Percentiles rank a stretch among this genome's conserved stretches.
phyloP scores from a whole-genome alignment of 176 grass and related monocot genomes.

The Aegilops umbellulata region DNA sequence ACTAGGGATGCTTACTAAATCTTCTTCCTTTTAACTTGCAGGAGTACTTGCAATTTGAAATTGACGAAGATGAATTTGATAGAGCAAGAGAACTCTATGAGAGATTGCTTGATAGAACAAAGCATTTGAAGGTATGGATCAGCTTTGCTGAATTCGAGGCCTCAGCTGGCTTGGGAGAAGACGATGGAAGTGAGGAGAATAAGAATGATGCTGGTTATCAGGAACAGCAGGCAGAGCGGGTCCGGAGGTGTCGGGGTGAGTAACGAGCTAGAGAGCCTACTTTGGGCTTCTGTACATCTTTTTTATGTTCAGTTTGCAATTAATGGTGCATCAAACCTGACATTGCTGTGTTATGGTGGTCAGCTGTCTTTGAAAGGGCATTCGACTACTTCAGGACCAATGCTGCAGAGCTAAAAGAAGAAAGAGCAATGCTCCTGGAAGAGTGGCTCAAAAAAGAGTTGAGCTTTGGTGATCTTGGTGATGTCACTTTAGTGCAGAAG shows the following conservation, averaged over 20 bases:
- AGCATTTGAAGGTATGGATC: slow-evolving; percentile 90
- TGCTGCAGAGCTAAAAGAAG: slow-evolving; percentile 82
- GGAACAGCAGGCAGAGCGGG: slow-evolving; percentile 39
- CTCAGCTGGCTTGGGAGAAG: slow-evolving; percentile 58
- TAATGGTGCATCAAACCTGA: background rate
- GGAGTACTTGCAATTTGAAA: slow-evolving; percentile 91
- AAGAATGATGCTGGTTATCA: slow-evolving; percentile 40
- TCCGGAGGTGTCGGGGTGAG: slow-evolving; percentile 61
- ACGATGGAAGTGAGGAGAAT: slow-evolving; percentile 36
- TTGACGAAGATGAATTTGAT: slow-evolving; percentile 68
- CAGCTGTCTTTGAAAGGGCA: slow-evolving; percentile 80
- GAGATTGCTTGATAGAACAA: slow-evolving; percentile 81
- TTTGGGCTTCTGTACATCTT: background rate
- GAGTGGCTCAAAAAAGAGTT: slow-evolving; percentile 89
- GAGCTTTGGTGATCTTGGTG: slow-evolving; percentile 63
- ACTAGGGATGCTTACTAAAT: slow-evolving; percentile 7
- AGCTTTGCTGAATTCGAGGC: slow-evolving; percentile 92
- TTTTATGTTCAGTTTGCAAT: slow-evolving; percentile 7
- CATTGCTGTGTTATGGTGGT: slow-evolving; percentile 9
- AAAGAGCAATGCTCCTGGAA: slow-evolving; percentile 95
- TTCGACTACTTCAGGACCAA: slow-evolving; percentile 82
- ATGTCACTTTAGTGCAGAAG: slow-evolving; percentile 82
- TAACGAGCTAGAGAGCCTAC: background rate
- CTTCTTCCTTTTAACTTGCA: slow-evolving; percentile 23
- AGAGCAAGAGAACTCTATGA: slow-evolving; percentile 79